These are phyloP conservation scores for Solanum pennellii DNA, from an alignment of 257 asterid genomes.

Conservation along the genomic window DNA sequence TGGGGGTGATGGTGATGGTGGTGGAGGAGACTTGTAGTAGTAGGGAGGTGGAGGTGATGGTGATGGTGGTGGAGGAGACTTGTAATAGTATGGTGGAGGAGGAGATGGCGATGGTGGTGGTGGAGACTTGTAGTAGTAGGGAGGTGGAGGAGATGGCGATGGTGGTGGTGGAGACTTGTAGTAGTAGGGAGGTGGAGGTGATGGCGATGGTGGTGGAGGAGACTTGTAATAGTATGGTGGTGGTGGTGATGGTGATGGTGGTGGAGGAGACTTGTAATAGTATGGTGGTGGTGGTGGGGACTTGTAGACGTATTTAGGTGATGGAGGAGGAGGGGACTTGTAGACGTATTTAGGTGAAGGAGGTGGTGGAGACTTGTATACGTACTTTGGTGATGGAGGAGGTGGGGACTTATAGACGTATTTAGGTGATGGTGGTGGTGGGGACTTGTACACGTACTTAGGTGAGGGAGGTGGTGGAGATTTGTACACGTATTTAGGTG, in stretches of 20 bases:
- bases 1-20: background rate
- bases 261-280: background rate
- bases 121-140: background rate
- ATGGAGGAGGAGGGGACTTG: background rate
- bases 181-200: background rate
- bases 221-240: constrained; percentile 1
- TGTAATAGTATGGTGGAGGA: background rate
- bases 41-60: background rate
- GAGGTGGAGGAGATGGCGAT: accelerated
- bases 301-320: too few relatives aligned
- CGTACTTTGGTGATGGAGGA: background rate
- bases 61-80: background rate
- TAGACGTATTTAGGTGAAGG: background rate
- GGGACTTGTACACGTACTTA: accelerated
- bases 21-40: background rate
- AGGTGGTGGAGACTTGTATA: background rate
- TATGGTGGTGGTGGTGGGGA: background rate
- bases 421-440: background rate
- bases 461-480: background rate
- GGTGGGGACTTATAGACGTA: constrained; percentile 2
- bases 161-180: constrained; percentile 25
- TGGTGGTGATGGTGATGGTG: background rate
- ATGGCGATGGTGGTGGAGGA: constrained; percentile 4
- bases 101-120: background rate
- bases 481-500: background rate